Conservation (phyloP, 148 eudicot species). For the Heliosperma pusillum region DNA sequence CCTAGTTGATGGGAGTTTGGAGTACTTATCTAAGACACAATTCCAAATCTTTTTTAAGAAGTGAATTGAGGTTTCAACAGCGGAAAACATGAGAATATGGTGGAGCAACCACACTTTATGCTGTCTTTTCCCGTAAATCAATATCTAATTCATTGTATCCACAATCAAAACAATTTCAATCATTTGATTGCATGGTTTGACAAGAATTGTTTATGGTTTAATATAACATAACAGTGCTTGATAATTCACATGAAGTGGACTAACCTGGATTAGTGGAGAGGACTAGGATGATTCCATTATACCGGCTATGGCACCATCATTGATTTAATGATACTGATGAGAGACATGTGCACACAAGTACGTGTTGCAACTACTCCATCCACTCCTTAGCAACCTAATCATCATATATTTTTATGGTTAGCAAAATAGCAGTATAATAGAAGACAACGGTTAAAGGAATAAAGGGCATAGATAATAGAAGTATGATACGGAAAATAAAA, state of each 20-base stretch:
- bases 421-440: not conserved
- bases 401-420: not conserved
- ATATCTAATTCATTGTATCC: conserved; percentile 1
- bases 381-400: conserved; percentile 30
- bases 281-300: conserved; percentile 1
- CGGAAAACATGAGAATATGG: not conserved
- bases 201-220: conserved; percentile 16
- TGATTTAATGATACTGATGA: conserved; percentile 7
- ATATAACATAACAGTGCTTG: conserved; percentile 26
- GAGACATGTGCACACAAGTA: conserved; percentile 26
- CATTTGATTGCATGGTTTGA: conserved; percentile 19
- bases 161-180: not conserved
- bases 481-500: too few species aligned
- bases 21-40: not conserved
- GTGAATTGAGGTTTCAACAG: not conserved
- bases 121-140: conserved; percentile 15
- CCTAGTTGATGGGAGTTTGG: conserved; percentile 21
- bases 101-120: not conserved
- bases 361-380: conserved; percentile 24
- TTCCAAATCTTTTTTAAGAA: not conserved
- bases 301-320: conserved; percentile 18
- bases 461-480: too few species aligned
- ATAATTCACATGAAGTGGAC: conserved; percentile 29
- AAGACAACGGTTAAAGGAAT: not conserved
- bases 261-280: conserved; percentile 21